Conservation (phyloP, 2,329 filamentous ascomycete species). For the Pseudogymnoascus sp. region DNA sequence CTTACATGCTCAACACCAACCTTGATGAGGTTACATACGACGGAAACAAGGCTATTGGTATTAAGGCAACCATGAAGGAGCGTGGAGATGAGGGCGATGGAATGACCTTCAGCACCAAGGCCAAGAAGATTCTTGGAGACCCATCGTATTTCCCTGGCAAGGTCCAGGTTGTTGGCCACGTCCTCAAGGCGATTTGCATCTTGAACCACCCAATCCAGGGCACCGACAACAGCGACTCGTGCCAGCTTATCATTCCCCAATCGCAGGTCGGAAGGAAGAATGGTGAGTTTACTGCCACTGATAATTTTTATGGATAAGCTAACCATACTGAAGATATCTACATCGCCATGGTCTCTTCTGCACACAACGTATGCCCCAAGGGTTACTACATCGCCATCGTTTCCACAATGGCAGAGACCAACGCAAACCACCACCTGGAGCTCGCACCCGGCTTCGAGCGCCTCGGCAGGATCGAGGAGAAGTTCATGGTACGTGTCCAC, state of each 20-base stretch:
- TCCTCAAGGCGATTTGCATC: conserved; percentile 95
- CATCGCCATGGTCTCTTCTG: conserved; percentile 87
- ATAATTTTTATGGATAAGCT: conserved; percentile 12
- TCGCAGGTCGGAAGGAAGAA: conserved; percentile 95
- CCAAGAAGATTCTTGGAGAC: conserved; percentile 91
- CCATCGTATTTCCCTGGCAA: conserved; percentile 94
- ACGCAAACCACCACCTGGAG: conserved; percentile 91
- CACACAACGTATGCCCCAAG: conserved; percentile 97
- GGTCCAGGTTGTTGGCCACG: conserved; percentile 76
- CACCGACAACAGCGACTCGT: conserved; percentile 80
- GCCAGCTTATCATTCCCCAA: conserved; percentile 95
- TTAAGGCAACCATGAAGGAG: conserved; percentile 94
- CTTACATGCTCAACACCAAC: conserved; percentile 97
- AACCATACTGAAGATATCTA: conserved; percentile 64
- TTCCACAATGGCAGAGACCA: conserved; percentile 87
- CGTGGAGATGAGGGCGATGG: conserved; percentile 62
- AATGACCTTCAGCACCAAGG: conserved; percentile 94
- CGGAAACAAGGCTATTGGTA: conserved; percentile 76
- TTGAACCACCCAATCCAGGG: conserved; percentile 89
- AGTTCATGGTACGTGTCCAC: conserved; percentile 65
- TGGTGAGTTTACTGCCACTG: conserved; percentile 45
- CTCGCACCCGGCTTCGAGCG: conserved; percentile 86
- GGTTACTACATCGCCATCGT: conserved; percentile 99
- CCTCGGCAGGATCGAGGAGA: conserved; percentile 89
- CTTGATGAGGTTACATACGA: conserved; percentile 87